Percentiles rank a stretch among this genome's conserved stretches.
phyloP scores from a whole-genome alignment of 228 moss, liverwort and hornwort species.

The Sphagnum fallax region DNA sequence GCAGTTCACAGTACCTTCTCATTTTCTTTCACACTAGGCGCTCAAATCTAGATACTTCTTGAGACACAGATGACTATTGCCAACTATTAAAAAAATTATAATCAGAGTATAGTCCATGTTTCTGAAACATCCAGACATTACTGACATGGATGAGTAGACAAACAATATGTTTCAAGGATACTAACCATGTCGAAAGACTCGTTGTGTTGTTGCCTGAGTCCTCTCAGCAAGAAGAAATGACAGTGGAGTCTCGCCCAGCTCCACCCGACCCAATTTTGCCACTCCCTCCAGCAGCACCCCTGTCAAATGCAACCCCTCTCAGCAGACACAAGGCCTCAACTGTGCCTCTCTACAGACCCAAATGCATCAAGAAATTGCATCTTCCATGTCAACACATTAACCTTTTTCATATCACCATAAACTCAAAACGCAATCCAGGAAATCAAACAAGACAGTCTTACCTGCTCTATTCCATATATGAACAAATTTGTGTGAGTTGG shows the following conservation, averaged over 20 bases:
- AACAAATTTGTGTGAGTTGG: conserved; percentile 35
- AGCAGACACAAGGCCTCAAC: too few species aligned
- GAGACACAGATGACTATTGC: background rate
- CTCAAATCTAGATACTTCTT: background rate
- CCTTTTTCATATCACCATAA: too few species aligned
- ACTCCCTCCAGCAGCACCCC: conserved; percentile 41
- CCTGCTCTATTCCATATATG: conserved; percentile 37
- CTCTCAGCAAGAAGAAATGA: conserved; percentile 44
- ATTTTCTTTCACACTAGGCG: background rate
- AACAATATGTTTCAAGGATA: too few species aligned
- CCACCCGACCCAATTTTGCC: conserved; percentile 56
- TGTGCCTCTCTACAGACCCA: too few species aligned
- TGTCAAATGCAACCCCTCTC: background rate
- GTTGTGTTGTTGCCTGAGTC: conserved; percentile 37
- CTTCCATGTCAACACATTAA: too few species aligned
- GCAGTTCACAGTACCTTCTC: too few species aligned
- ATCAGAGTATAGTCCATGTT: too few species aligned
- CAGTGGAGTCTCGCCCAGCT: conserved; percentile 43
- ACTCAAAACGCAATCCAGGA: too few species aligned
- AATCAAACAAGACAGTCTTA: background rate
- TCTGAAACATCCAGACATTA: too few species aligned
- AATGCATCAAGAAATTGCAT: too few species aligned
- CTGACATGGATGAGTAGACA: too few species aligned
- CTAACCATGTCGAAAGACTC: conserved; percentile 23
- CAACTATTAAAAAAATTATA: too few species aligned